These are phyloP conservation scores for Umbellularia californica DNA, from an alignment of 164 flowering plant genomes.

Conservation along the genomic window DNA sequence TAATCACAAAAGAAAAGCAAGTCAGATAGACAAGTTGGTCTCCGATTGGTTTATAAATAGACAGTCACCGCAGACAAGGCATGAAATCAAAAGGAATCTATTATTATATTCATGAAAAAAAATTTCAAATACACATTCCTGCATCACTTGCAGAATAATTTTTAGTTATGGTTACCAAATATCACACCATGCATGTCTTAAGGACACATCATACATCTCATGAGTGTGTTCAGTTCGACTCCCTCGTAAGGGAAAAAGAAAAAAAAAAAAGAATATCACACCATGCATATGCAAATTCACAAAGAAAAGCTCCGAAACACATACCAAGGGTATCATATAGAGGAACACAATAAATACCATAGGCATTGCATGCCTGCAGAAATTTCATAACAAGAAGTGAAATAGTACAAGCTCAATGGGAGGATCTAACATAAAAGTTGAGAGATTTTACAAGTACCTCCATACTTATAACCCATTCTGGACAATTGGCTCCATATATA, in stretches of 20 bases:
- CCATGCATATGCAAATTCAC: not conserved
- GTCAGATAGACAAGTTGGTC: not conserved
- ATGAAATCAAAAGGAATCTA: not conserved
- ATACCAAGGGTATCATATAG: conserved; percentile 93
- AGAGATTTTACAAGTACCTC: conserved; percentile 47
- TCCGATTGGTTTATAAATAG: not conserved
- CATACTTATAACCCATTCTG: conserved; percentile 96
- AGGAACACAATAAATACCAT: conserved; percentile 92
- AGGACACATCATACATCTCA: no score
- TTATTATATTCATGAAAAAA: not conserved
- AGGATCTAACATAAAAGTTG: not conserved
- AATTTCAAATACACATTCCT: not conserved
- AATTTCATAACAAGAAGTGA: conserved; percentile 3
- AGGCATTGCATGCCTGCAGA: conserved; percentile 98
- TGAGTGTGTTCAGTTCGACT: no score
- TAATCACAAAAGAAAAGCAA: conserved; percentile 10
- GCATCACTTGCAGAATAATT: not conserved
- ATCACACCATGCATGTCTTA: not conserved
- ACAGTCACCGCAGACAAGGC: not conserved
- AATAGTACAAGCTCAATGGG: not conserved
- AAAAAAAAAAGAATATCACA: not conserved
- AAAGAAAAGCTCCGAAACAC: conserved; percentile 9
- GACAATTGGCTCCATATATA: conserved; percentile 79
- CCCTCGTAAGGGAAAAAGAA: no score
- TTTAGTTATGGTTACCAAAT: not conserved